Conservation (phyloP, 495 filamentous ascomycete species). For the Aspergillus heteromorphus region DNA sequence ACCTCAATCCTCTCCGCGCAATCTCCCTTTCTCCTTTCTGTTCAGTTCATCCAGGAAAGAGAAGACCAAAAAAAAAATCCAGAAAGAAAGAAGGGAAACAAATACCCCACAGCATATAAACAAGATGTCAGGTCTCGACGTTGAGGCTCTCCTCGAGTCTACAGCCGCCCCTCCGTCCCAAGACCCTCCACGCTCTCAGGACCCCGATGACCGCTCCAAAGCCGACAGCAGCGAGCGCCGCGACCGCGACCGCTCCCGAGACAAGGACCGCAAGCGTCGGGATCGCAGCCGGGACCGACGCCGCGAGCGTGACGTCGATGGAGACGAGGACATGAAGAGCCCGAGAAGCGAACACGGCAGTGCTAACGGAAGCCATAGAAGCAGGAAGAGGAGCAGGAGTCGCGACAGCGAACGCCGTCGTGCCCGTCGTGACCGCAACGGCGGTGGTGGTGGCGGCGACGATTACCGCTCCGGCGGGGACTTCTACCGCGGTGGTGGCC, state of each 20-base stretch:
- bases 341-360: conserved; percentile 74
- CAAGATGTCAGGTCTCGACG: conserved; percentile 83
- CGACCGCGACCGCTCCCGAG: conserved; percentile 52
- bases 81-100: too few relatives aligned
- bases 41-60: conserved; percentile 13
- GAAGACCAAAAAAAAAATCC: conserved; percentile 3
- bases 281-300: conserved; percentile 65
- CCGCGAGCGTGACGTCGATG: conserved; percentile 55
- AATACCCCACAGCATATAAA: conserved; percentile 8
- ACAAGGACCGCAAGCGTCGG: conserved; percentile 55
- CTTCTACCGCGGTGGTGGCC: conserved; percentile 67
- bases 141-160: conserved; percentile 89
- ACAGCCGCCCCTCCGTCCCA: conserved; percentile 62
- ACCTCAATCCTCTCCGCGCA: conserved; percentile 32
- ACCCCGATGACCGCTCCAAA: conserved; percentile 54
- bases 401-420: conserved; percentile 73
- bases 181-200: conserved; percentile 48
- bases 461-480: conserved; percentile 64
- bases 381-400: conserved; percentile 76
- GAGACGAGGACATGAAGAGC: conserved; percentile 65
- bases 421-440: conserved; percentile 58
- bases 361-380: conserved; percentile 75
- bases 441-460: conserved; percentile 64
- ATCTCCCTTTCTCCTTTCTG: conserved; percentile 18
- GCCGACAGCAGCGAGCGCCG: conserved; percentile 50